phyloP scores from a whole-genome alignment of 1,139 yeast species.

The Zygoascus sp. region DNA sequence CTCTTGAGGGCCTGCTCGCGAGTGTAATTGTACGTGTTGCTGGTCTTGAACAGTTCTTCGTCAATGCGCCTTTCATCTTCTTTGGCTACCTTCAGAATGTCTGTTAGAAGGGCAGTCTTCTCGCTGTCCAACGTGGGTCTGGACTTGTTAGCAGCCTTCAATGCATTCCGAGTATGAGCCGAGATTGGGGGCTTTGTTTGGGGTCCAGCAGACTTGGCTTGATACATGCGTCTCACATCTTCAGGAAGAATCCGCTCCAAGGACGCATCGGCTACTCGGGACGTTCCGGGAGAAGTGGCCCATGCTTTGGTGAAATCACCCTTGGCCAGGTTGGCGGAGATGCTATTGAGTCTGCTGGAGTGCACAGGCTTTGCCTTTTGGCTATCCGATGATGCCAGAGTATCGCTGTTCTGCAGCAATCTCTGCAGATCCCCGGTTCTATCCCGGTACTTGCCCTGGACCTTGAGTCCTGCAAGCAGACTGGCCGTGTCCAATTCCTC shows the following conservation, averaged over 20 bases:
- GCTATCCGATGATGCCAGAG: not conserved
- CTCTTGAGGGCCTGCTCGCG: slow-evolving; percentile 32
- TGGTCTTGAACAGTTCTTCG: slow-evolving; percentile 46
- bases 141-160: not conserved
- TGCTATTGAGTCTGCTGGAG: slow-evolving; percentile 1
- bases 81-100: slow-evolving; percentile 45
- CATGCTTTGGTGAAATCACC: not conserved
- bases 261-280: not conserved
- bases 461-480: slow-evolving; percentile 10
- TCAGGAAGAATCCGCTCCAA: slow-evolving; percentile 17
- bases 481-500: slow-evolving; percentile 4
- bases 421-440: slow-evolving; percentile 16
- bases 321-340: not conserved
- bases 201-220: not conserved
- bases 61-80: slow-evolving; percentile 39
- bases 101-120: slow-evolving; percentile 28
- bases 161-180: not conserved
- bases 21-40: slow-evolving; percentile 54
- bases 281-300: not conserved
- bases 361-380: not conserved
- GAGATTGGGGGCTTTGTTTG: slow-evolving; percentile 1
- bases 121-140: slow-evolving; percentile 14
- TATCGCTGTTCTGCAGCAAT: slow-evolving; percentile 14
- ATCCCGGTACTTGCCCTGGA: slow-evolving; percentile 17
- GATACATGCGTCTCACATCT: slow-evolving; percentile 18